Percentiles rank a stretch among this genome's conserved stretches.
These are phyloP conservation scores for Rhodotorula kratochvilovae DNA, from an alignment of 768 basidiomycete genomes.

Conservation along the genomic window DNA sequence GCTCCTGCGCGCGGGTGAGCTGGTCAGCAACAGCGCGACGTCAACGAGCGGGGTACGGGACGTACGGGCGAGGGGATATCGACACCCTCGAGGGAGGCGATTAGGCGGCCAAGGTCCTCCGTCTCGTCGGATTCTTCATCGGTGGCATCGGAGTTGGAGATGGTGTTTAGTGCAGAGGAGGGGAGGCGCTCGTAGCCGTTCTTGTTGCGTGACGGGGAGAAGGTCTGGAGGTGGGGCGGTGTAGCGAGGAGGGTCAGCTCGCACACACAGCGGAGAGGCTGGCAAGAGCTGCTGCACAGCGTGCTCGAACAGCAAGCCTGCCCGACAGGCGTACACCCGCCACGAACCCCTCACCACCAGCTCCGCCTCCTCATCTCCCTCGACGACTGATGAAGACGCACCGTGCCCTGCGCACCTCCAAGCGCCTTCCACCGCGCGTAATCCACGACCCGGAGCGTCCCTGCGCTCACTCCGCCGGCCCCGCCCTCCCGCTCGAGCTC, in stretches of 20 bases:
- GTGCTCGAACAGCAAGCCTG: no score
- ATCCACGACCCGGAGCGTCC: conserved; percentile 29
- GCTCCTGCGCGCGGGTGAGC: background rate
- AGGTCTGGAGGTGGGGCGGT: no score
- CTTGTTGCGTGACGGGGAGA: no score
- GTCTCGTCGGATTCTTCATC: background rate
- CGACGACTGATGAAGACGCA: background rate
- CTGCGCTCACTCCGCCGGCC: conserved; percentile 2
- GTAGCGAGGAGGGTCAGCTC: no score
- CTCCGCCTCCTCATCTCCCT: no score
- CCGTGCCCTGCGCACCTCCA: background rate
- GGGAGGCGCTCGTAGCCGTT: no score
- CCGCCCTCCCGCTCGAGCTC: conserved; percentile 18
- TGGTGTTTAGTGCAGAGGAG: no score
- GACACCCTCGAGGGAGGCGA: background rate
- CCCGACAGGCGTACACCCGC: no score
- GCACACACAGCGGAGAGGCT: no score
- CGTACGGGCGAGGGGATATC: background rate
- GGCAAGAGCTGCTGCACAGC: no score
- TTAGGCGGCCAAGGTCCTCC: background rate
- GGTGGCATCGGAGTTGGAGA: background rate
- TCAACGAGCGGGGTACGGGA: background rate
- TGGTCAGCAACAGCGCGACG: background rate
- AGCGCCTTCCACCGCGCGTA: conserved; percentile 3
- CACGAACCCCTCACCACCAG: no score